Evolutionary conservation across 345 rosid genomes (phyloP).

Genomic region (Lepidium africanum): DNA sequence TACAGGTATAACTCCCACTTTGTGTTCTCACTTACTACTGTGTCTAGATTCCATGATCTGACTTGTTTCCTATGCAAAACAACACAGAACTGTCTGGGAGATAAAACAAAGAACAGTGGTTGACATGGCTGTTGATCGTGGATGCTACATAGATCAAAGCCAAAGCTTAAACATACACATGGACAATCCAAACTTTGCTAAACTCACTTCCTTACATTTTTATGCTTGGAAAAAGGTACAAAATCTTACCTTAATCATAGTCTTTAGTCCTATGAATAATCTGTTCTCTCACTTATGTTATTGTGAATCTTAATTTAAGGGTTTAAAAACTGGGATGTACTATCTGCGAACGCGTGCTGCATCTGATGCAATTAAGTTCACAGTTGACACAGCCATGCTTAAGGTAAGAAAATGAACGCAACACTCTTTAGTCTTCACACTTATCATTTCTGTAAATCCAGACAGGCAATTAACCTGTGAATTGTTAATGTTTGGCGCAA

Average conservation of each 20-base stretch:
- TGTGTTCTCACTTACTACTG: not conserved
- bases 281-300: not conserved
- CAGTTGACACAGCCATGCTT: conserved; percentile 64
- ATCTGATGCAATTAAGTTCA: conserved; percentile 91
- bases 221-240: conserved; percentile 72
- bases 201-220: conserved; percentile 64
- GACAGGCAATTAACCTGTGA: not conserved
- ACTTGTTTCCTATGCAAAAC: not conserved
- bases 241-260: not conserved
- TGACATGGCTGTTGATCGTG: conserved; percentile 77
- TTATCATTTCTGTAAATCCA: not conserved
- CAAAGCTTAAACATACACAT: conserved; percentile 81
- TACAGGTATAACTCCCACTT: conserved; percentile 42
- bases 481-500: not conserved
- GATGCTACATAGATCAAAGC: conserved; percentile 74
- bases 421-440: not conserved
- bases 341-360: conserved; percentile 84
- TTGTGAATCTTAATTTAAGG: conserved; percentile 30
- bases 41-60: not conserved
- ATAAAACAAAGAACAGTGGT: conserved; percentile 67
- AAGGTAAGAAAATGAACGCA: conserved; percentile 32
- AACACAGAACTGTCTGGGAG: conserved; percentile 64
- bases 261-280: not conserved
- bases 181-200: conserved; percentile 66
- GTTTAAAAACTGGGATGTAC: conserved; percentile 86